A percentile compares a stretch with the other conserved stretches of the same genome.
Evolutionary conservation across 2,329 filamentous ascomycete genomes (phyloP).

Genomic region (Epichloe bromicola): DNA sequence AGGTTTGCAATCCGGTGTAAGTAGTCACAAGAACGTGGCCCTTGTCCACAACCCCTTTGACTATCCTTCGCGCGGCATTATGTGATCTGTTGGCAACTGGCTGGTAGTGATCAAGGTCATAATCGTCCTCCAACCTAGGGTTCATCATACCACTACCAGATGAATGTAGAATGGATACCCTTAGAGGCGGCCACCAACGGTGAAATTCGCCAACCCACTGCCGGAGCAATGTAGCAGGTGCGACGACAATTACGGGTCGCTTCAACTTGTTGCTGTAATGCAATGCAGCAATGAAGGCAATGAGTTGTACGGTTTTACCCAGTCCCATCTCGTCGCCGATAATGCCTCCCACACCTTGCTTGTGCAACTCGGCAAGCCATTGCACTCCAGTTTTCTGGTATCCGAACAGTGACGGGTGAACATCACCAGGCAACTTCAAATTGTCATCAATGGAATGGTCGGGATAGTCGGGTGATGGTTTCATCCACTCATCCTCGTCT

Average conservation of each 20-base stretch:
- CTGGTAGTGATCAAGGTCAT: constrained; percentile 32
- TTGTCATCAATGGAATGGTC: constrained; percentile 65
- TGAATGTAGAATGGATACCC: constrained; percentile 88
- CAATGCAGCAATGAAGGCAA: constrained; percentile 73
- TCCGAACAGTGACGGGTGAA: constrained; percentile 82
- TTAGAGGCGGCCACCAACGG: constrained; percentile 96
- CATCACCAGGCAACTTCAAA: constrained; percentile 77
- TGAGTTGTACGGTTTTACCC: constrained; percentile 71
- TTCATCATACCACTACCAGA: constrained; percentile 96
- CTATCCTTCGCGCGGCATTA: constrained; percentile 63
- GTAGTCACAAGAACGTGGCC: constrained; percentile 93
- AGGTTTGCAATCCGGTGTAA: constrained; percentile 90
- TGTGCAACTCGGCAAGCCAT: constrained; percentile 88
- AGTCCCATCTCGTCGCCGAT: constrained; percentile 97
- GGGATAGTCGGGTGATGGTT: constrained; percentile 69
- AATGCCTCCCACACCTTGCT: constrained; percentile 83
- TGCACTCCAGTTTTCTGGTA: constrained; percentile 96
- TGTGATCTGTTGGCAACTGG: constrained; percentile 20
- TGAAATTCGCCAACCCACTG: constrained; percentile 99
- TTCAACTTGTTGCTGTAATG: constrained; percentile 81
- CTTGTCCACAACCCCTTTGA: constrained; percentile 67
- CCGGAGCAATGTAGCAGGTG: constrained; percentile 84
- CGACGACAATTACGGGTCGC: constrained; percentile 81
- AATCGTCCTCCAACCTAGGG: constrained; percentile 46
- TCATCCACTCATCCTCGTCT: constrained; percentile 57